Conservation (phyloP, 1,139 yeast genomes). For the Candida dubliniensis region DNA sequence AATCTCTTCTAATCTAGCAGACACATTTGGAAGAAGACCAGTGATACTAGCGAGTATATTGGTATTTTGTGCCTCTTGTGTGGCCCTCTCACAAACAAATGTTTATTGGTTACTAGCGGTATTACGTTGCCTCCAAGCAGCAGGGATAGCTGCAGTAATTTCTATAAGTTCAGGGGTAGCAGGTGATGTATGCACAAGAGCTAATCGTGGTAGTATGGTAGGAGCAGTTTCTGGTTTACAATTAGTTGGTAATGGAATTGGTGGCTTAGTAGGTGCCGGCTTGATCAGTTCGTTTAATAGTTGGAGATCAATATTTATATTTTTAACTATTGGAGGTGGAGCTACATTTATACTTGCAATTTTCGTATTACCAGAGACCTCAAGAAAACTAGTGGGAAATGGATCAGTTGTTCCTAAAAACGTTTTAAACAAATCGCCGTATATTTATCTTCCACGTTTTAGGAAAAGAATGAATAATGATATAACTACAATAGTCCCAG, state of each 20-base stretch:
- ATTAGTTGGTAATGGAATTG: conserved; percentile 41
- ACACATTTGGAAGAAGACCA: conserved; percentile 38
- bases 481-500: conserved; percentile 23
- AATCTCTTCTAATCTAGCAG: conserved; percentile 35
- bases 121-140: conserved; percentile 41
- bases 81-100: conserved; percentile 36
- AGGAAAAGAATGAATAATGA: conserved; percentile 29
- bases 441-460: conserved; percentile 26
- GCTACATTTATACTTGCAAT: conserved; percentile 25
- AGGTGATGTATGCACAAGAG: conserved; percentile 41
- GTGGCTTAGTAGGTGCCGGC: conserved; percentile 41
- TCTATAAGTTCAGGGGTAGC: conserved; percentile 41
- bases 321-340: conserved; percentile 40
- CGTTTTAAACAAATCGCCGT: conserved; percentile 23
- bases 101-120: conserved; percentile 38
- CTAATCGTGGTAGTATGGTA: conserved; percentile 41
- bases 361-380: conserved; percentile 36
- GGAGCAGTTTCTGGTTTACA: conserved; percentile 38
- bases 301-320: conserved; percentile 42
- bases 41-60: conserved; percentile 28
- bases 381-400: conserved; percentile 38
- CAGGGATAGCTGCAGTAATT: conserved; percentile 42
- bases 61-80: conserved; percentile 32
- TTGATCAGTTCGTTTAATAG: conserved; percentile 27
- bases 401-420: conserved; percentile 33